phyloP scores from a whole-genome alignment of 371 early-diverging fungal genomes.

The Conidiobolus incongruus region DNA sequence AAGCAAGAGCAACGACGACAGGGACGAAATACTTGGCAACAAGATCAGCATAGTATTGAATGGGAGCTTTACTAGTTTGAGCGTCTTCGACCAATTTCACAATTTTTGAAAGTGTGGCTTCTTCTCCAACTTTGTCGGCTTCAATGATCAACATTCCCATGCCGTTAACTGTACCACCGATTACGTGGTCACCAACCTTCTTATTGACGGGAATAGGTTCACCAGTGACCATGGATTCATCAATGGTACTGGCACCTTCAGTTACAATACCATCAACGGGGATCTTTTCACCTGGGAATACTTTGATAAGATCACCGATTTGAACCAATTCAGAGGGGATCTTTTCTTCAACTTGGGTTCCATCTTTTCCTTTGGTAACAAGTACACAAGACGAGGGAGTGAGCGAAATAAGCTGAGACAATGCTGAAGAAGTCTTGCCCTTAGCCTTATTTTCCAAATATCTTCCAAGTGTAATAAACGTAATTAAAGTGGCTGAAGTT shows the following conservation, averaged over 20 bases:
- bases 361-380: constrained; percentile 11
- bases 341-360: constrained; percentile 25
- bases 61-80: constrained; percentile 66
- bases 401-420: constrained; percentile 68
- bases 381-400: constrained; percentile 56
- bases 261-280: constrained; percentile 82
- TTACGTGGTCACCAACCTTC: constrained; percentile 31
- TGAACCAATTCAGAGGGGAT: constrained; percentile 76
- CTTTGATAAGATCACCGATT: constrained; percentile 55
- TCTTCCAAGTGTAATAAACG: constrained; percentile 74
- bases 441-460: constrained; percentile 88
- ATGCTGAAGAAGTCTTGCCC: constrained; percentile 70
- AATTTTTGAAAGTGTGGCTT: constrained; percentile 66
- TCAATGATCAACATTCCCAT: constrained; percentile 42
- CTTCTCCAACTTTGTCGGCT: constrained; percentile 54
- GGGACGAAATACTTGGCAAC: constrained; percentile 87
- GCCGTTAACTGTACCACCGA: constrained; percentile 88
- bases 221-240: constrained; percentile 97
- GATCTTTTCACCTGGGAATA: constrained; percentile 81
- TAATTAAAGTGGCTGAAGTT: constrained; percentile 70
- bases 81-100: constrained; percentile 76
- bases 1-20: constrained; percentile 38
- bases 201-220: constrained; percentile 83
- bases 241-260: constrained; percentile 63
- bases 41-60: constrained; percentile 57